A percentile compares a stretch with the other conserved stretches of the same genome.
Conservation (phyloP, 2,329 filamentous ascomycete species). For the Endothia cerciana region DNA sequence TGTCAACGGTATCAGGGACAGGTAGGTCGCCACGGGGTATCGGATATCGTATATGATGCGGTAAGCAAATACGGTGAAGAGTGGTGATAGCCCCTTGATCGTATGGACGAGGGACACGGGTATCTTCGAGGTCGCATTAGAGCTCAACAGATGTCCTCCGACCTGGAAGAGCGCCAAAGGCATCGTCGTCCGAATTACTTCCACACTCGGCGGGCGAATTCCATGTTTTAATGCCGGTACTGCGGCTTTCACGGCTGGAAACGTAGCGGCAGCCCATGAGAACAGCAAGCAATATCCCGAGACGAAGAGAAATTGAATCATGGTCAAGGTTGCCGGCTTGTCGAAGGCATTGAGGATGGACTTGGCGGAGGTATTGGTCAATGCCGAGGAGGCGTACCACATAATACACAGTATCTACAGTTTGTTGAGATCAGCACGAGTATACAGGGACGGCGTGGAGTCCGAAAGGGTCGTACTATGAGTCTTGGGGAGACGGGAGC, state of each 20-base stretch:
- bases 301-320: conserved; percentile 93
- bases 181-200: conserved; percentile 85
- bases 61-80: conserved; percentile 95
- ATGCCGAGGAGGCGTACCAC: conserved; percentile 94
- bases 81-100: conserved; percentile 93
- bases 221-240: conserved; percentile 83
- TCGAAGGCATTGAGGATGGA: conserved; percentile 91
- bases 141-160: conserved; percentile 89
- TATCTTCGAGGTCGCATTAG: conserved; percentile 90
- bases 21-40: conserved; percentile 85
- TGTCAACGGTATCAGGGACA: conserved; percentile 88
- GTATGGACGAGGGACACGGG: conserved; percentile 97
- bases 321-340: conserved; percentile 87
- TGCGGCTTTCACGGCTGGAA: conserved; percentile 69
- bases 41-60: conserved; percentile 85
- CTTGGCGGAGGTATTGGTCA: conserved; percentile 98
- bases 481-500: conserved; percentile 88
- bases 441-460: conserved; percentile 20
- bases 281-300: conserved; percentile 83
- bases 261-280: conserved; percentile 73
- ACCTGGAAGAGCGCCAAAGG: conserved; percentile 93
- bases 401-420: conserved; percentile 78
- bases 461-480: conserved; percentile 63
- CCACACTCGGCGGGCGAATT: conserved; percentile 77
- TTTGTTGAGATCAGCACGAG: conserved; percentile 35